Percentiles rank a stretch among this genome's conserved stretches.
phyloP scores from a whole-genome alignment of 2,329 filamentous ascomycete species.

The Daldinia sp. region DNA sequence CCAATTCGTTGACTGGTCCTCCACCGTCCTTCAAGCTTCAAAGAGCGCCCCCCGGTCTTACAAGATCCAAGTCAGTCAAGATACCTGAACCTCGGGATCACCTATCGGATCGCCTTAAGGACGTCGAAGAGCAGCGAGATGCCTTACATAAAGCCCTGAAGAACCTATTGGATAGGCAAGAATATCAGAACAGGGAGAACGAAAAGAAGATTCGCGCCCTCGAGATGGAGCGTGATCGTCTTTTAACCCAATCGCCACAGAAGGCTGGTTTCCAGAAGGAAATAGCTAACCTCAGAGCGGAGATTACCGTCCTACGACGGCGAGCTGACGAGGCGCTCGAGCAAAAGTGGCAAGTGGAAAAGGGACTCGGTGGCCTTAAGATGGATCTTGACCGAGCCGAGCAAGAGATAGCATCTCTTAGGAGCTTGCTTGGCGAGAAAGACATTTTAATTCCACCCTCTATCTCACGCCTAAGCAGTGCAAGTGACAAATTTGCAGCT shows the following conservation, averaged over 20 bases:
- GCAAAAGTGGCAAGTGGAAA: slow-evolving; percentile 96
- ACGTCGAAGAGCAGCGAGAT: slow-evolving; percentile 93
- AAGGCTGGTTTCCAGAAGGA: slow-evolving; percentile 87
- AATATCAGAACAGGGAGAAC: slow-evolving; percentile 85
- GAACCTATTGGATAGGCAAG: slow-evolving; percentile 85
- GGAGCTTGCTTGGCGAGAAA: slow-evolving; percentile 81
- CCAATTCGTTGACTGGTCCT: slow-evolving; percentile 55
- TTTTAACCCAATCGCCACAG: slow-evolving; percentile 75
- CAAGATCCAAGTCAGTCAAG: slow-evolving; percentile 71
- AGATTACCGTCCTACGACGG: slow-evolving; percentile 85
- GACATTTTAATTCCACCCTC: slow-evolving; percentile 80
- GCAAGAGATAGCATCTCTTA: slow-evolving; percentile 88
- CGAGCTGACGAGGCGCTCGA: slow-evolving; percentile 94
- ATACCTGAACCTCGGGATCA: slow-evolving; percentile 73
- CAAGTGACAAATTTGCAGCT: slow-evolving; percentile 56
- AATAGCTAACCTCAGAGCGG: slow-evolving; percentile 80
- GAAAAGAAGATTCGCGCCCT: slow-evolving; percentile 82
- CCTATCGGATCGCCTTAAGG: slow-evolving; percentile 84
- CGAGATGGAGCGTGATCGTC: slow-evolving; percentile 81
- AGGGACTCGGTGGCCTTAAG: slow-evolving; percentile 86
- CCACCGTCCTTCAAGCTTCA: slow-evolving; percentile 64
- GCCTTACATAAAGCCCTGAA: slow-evolving; percentile 89
- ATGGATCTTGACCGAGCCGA: slow-evolving; percentile 97
- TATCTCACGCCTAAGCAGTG: slow-evolving; percentile 59
- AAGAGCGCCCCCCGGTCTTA: slow-evolving; percentile 58